A percentile compares a stretch with the other conserved stretches of the same genome.
Conservation (phyloP, 1,284 basidiomycete species). For the Cutaneotrichosporon sp. region DNA sequence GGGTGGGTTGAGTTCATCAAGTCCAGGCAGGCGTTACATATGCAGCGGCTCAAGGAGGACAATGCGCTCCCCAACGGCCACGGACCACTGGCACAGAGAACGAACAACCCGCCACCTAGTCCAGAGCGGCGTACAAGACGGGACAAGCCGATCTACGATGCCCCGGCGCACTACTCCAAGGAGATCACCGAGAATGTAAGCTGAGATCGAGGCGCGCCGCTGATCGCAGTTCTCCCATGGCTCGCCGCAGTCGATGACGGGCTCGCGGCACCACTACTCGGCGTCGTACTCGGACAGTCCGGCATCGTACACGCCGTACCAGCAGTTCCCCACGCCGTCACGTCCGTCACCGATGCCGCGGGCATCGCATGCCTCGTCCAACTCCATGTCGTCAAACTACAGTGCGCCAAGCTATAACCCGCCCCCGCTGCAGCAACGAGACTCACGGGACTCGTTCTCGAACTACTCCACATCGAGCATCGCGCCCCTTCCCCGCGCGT, state of each 20-base stretch:
- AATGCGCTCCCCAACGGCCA: constrained; percentile 3
- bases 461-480: constrained; percentile 33
- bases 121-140: constrained; percentile 16
- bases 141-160: constrained; percentile 38
- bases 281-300: constrained; percentile 1
- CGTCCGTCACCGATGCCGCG: constrained; percentile 3
- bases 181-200: constrained; percentile 43
- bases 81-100: background rate
- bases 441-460: constrained; percentile 23
- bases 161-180: constrained; percentile 35
- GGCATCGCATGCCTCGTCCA: constrained; percentile 18
- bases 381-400: constrained; percentile 16
- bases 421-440: background rate
- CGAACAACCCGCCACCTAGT: background rate
- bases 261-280: constrained; percentile 21
- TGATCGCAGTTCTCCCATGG: constrained; percentile 29
- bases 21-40: constrained; percentile 2
- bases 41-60: background rate
- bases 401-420: background rate
- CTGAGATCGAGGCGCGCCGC: background rate
- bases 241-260: constrained; percentile 42
- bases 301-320: constrained; percentile 6
- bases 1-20: constrained; percentile 68
- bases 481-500: constrained; percentile 69
- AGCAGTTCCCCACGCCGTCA: constrained; percentile 9